Conservation (phyloP, 2,329 filamentous ascomycete species). For the Nigrospora sphaerica region DNA sequence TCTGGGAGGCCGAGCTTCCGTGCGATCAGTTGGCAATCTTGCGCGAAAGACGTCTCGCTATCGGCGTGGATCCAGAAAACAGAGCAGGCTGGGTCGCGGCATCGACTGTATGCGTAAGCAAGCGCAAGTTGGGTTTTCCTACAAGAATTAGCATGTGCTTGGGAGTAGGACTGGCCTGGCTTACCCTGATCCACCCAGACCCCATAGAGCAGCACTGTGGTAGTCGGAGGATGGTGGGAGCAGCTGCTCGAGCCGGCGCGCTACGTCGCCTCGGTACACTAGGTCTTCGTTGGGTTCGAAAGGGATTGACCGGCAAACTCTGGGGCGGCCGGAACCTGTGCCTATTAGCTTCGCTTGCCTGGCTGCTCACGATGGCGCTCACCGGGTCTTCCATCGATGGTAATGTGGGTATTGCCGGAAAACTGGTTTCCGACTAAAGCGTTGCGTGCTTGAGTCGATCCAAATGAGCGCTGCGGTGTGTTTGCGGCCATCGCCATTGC, state of each 20-base stretch:
- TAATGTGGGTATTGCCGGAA: not conserved
- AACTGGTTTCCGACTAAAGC: not conserved
- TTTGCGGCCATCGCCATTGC: not conserved
- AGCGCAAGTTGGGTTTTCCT: not conserved
- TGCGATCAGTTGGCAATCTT: not conserved
- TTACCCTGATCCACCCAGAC: conserved; percentile 20
- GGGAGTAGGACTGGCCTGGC: not conserved
- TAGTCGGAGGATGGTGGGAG: conserved; percentile 8
- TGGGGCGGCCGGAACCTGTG: not conserved
- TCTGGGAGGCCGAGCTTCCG: conserved; percentile 1
- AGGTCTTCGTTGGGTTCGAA: conserved; percentile 17
- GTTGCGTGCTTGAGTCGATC: not conserved
- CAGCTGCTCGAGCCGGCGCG: conserved; percentile 10
- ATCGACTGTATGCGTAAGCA: not conserved
- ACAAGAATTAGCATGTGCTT: not conserved
- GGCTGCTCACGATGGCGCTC: too few relatives aligned
- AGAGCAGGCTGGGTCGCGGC: not conserved
- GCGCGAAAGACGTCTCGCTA: not conserved
- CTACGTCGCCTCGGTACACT: conserved; percentile 10
- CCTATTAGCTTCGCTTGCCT: too few relatives aligned
- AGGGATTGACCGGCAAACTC: conserved; percentile 4
- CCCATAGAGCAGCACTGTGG: conserved; percentile 15
- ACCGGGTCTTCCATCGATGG: too few relatives aligned
- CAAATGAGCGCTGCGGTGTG: not conserved
- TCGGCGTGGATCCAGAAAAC: not conserved